phyloP scores from a whole-genome alignment of 768 basidiomycete genomes.

The button mushroom (Agaricus bisporus) region DNA sequence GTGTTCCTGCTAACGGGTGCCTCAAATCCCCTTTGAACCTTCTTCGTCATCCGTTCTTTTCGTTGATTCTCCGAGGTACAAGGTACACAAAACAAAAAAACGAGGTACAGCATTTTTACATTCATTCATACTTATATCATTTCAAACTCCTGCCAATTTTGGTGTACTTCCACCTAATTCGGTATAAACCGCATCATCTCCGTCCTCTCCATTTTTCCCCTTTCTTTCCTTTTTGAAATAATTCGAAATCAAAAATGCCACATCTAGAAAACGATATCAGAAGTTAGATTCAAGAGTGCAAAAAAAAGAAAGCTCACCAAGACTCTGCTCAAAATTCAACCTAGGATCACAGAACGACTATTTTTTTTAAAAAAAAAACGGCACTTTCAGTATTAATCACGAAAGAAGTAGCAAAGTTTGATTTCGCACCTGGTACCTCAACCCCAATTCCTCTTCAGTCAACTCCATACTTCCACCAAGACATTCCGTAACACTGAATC shows the following conservation, averaged over 20 bases:
- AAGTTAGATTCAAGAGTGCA: not conserved
- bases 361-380: too few species aligned
- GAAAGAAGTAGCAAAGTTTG: not conserved
- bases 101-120: too few species aligned
- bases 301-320: slow-evolving; percentile 51
- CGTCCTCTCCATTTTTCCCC: slow-evolving; percentile 5
- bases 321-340: slow-evolving; percentile 88
- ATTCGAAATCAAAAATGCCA: slow-evolving; percentile 30
- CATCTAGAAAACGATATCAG: slow-evolving; percentile 18
- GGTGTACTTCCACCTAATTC: slow-evolving; percentile 9
- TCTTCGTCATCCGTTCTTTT: too few species aligned
- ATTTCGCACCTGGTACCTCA: slow-evolving; percentile 73
- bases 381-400: not conserved
- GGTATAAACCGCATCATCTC: slow-evolving; percentile 6
- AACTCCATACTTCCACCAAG: slow-evolving; percentile 95
- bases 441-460: slow-evolving; percentile 79
- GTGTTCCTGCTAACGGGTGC: too few species aligned
- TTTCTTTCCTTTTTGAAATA: slow-evolving; percentile 25
- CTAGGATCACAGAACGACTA: slow-evolving; percentile 93
- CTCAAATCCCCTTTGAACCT: too few species aligned
- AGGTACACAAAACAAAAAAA: too few species aligned
- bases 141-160: not conserved
- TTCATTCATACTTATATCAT: not conserved
- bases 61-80: too few species aligned
- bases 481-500: slow-evolving; percentile 95